Percentiles rank a stretch among this genome's conserved stretches.
phyloP scores from a whole-genome alignment of 169 alveolate species.

The Plasmodium yoelii region DNA sequence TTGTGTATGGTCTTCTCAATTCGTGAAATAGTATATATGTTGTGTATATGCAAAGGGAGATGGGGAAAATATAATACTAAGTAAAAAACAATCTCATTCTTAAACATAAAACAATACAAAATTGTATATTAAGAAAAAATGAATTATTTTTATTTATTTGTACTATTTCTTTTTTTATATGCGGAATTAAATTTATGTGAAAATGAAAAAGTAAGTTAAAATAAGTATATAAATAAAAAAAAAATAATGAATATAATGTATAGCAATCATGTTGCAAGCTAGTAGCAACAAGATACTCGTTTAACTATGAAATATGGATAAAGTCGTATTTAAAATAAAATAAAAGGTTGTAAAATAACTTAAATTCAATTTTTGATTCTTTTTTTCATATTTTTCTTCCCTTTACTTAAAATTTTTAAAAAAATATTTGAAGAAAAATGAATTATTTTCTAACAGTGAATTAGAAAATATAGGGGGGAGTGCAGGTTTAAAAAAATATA shows the following conservation, averaged over 20 bases:
- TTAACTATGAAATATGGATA: too few relatives aligned
- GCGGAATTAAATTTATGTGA: constrained; percentile 34
- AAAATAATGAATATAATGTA: not conserved
- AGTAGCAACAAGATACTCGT: too few relatives aligned
- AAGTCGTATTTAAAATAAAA: too few relatives aligned
- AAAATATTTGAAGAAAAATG: constrained; percentile 32
- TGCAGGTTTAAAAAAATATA: constrained; percentile 58
- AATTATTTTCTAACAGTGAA: constrained; percentile 50
- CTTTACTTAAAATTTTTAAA: not conserved
- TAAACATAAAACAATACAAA: not conserved
- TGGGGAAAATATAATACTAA: too few relatives aligned
- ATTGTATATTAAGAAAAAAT: constrained; percentile 14
- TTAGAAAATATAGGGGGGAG: constrained; percentile 73
- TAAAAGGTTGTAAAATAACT: too few relatives aligned
- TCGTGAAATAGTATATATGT: not conserved
- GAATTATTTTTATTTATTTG: constrained; percentile 16
- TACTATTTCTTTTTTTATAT: constrained; percentile 36
- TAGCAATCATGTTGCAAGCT: too few relatives aligned
- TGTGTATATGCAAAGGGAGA: too few relatives aligned
- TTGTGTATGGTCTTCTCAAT: not conserved
- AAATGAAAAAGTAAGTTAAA: constrained; percentile 50
- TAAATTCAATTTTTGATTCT: not conserved
- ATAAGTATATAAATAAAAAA: constrained; percentile 8
- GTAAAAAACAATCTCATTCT: too few relatives aligned
- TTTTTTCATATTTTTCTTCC: constrained; percentile 21